Conservation (phyloP, 2,329 filamentous ascomycete species). For the Thielaviopsis euricoi region DNA sequence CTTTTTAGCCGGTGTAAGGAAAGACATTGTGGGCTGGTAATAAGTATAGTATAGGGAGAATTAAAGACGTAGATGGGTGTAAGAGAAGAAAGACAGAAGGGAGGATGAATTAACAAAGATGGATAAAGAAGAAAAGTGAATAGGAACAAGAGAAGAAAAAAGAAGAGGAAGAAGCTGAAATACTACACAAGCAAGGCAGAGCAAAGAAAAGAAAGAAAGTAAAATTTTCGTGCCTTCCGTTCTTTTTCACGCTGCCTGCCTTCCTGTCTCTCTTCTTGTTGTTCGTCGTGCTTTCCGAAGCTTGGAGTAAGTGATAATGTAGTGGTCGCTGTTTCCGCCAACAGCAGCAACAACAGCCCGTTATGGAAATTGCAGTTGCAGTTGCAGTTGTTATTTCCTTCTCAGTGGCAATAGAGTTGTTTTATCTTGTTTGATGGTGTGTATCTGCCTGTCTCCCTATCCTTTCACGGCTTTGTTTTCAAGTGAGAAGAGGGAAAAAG, state of each 20-base stretch:
- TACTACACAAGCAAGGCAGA: background rate
- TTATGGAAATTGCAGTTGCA: too few relatives aligned
- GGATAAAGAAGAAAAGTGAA: background rate
- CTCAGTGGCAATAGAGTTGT: too few relatives aligned
- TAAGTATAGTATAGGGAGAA: too few relatives aligned
- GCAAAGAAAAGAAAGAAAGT: background rate
- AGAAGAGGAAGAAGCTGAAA: too few relatives aligned
- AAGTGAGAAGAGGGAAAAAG: too few relatives aligned
- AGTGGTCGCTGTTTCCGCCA: background rate
- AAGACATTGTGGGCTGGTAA: slow-evolving; percentile 27
- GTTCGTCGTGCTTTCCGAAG: background rate
- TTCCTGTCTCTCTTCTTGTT: too few relatives aligned
- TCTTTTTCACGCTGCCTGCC: too few relatives aligned
- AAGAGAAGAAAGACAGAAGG: background rate
- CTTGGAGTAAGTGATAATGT: background rate
- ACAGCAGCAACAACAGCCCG: too few relatives aligned
- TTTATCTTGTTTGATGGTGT: too few relatives aligned
- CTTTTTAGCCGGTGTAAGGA: slow-evolving; percentile 26
- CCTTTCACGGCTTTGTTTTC: too few relatives aligned
- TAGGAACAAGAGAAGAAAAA: background rate
- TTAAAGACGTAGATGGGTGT: background rate
- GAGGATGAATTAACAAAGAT: background rate
- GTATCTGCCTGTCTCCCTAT: too few relatives aligned
- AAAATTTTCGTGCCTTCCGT: background rate
- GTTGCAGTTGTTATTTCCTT: slow-evolving; percentile 23